Evolutionary conservation across 345 rosid genomes (phyloP).

Genomic region (Eucalyptus paniculata): DNA sequence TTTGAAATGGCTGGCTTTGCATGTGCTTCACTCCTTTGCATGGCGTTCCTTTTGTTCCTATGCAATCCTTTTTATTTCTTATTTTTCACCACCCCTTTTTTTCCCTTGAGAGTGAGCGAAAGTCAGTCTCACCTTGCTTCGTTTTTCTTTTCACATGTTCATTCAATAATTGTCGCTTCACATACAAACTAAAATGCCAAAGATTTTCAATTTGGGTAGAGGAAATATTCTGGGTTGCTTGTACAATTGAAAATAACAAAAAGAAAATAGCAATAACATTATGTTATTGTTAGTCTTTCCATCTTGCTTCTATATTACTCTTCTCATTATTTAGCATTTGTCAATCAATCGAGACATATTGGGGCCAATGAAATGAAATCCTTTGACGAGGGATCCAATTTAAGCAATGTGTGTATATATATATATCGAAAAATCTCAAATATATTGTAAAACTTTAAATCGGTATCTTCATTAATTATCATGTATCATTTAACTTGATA

Average conservation of each 20-base stretch:
- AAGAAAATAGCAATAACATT: background rate
- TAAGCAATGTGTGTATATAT: background rate
- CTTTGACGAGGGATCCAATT: background rate
- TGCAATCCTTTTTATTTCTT: background rate
- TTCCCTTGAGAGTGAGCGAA: background rate
- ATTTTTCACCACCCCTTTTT: background rate
- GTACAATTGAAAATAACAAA: background rate
- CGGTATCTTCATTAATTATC: fast-evolving
- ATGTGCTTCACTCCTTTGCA: background rate
- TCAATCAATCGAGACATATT: background rate
- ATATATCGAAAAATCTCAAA: too few relatives aligned
- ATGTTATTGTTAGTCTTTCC: background rate
- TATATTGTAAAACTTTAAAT: too few relatives aligned
- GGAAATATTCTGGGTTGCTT: background rate
- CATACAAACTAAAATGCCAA: background rate
- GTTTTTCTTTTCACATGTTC: background rate
- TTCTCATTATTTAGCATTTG: background rate
- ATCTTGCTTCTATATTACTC: background rate
- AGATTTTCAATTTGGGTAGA: background rate
- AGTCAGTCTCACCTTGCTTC: background rate
- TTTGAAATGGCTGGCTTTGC: background rate
- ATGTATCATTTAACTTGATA: fast-evolving
- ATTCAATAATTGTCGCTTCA: background rate
- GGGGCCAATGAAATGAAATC: background rate
- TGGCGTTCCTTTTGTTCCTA: background rate